Evolutionary conservation across 2,329 filamentous ascomycete species (phyloP).

Genomic region (Thielaviopsis musarum): DNA sequence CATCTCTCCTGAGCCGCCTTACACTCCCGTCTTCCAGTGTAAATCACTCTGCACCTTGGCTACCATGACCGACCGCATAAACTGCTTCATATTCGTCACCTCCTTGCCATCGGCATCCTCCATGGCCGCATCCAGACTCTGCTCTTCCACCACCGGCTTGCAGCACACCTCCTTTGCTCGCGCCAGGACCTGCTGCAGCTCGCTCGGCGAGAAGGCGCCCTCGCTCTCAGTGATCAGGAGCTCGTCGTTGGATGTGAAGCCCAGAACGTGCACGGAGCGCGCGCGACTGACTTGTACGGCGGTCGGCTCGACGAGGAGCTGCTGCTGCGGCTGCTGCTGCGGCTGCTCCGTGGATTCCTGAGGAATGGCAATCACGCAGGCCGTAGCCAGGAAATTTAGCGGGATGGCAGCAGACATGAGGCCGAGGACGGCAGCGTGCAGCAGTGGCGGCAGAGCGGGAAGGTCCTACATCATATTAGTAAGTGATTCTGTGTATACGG

Average conservation of each 20-base stretch:
- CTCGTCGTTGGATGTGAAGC: constrained; percentile 58
- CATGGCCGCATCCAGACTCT: constrained; percentile 27
- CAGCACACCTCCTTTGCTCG: constrained; percentile 51
- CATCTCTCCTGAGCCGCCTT: background rate
- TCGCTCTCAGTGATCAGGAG: constrained; percentile 68
- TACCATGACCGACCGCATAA: constrained; percentile 45
- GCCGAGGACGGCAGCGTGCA: constrained; percentile 64
- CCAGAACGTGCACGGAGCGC: constrained; percentile 64
- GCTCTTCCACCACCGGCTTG: constrained; percentile 18
- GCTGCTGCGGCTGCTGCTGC: too few relatives aligned
- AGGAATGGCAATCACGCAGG: constrained; percentile 45
- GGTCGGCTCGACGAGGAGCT: constrained; percentile 42
- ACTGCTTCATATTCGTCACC: constrained; percentile 36
- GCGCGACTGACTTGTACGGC: constrained; percentile 44
- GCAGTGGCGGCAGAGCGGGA: constrained; percentile 59
- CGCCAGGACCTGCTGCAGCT: constrained; percentile 57
- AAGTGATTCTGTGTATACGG: background rate
- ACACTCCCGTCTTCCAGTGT: constrained; percentile 31
- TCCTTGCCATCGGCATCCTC: constrained; percentile 25
- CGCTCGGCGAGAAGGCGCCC: constrained; percentile 55
- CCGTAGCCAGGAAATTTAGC: constrained; percentile 53
- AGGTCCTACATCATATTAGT: constrained; percentile 42
- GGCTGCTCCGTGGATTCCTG: constrained; percentile 20
- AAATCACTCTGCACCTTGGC: constrained; percentile 35
- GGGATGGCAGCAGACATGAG: constrained; percentile 72